Conservation (phyloP, 768 basidiomycete species). For the Termitomyces sp. region DNA sequence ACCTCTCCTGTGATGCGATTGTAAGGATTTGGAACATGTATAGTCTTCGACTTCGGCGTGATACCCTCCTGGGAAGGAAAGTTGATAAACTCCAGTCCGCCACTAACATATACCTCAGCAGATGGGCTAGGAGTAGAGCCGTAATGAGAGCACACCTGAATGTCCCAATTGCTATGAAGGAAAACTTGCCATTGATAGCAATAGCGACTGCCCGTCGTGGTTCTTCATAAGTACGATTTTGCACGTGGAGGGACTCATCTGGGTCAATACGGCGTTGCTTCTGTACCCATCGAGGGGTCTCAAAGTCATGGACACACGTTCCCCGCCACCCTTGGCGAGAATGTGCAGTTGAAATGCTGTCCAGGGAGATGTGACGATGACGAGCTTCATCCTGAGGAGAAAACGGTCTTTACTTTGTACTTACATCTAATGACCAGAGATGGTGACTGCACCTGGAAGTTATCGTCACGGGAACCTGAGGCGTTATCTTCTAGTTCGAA, state of each 20-base stretch:
- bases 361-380: slow-evolving; percentile 16
- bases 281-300: slow-evolving; percentile 75
- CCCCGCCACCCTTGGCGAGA: slow-evolving; percentile 58
- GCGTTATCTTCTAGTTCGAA: slow-evolving; percentile 20
- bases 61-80: slow-evolving; percentile 65
- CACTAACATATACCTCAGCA: slow-evolving; percentile 36
- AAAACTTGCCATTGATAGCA: slow-evolving; percentile 78
- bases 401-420: background rate
- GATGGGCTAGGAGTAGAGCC: background rate
- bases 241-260: slow-evolving; percentile 30
- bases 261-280: slow-evolving; percentile 63
- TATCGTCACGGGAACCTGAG: slow-evolving; percentile 14
- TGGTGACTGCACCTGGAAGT: slow-evolving; percentile 17
- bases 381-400: slow-evolving; percentile 8
- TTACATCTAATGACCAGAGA: background rate
- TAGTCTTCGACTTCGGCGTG: slow-evolving; percentile 54
- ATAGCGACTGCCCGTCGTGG: slow-evolving; percentile 63
- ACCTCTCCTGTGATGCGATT: slow-evolving; percentile 60
- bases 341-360: slow-evolving; percentile 18
- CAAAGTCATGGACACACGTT: slow-evolving; percentile 75
- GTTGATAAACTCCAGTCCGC: slow-evolving; percentile 61
- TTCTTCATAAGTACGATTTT: slow-evolving; percentile 47
- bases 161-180: slow-evolving; percentile 78
- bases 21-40: slow-evolving; percentile 63
- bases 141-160: slow-evolving; percentile 41